A percentile compares a stretch with the other conserved stretches of the same genome.
phyloP scores from a whole-genome alignment of 192 early-diverging fungal species.

The Mortierella antarctica region DNA sequence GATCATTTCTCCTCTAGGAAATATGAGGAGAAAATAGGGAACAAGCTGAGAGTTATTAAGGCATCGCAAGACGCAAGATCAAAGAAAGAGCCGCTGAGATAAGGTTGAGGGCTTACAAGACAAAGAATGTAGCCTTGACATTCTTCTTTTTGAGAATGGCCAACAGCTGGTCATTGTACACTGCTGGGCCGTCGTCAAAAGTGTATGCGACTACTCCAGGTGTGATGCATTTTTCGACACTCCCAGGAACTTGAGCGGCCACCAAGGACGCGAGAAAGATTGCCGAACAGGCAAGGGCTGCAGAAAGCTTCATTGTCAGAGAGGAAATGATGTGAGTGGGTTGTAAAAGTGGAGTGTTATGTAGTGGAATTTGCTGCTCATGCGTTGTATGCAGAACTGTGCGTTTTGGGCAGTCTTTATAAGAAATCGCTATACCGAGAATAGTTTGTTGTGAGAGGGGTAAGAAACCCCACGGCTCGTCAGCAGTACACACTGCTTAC shows the following conservation, averaged over 20 bases:
- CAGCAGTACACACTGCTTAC: too few relatives aligned
- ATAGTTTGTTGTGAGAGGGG: too few relatives aligned
- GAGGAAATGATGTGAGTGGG: background rate
- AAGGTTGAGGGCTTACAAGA: slow-evolving; percentile 50
- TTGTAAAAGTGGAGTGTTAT: background rate
- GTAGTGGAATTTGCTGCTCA: too few relatives aligned
- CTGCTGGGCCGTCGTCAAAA: slow-evolving; percentile 67
- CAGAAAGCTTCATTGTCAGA: slow-evolving; percentile 8
- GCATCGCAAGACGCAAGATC: background rate
- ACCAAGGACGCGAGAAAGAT: slow-evolving; percentile 6
- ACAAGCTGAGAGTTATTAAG: background rate
- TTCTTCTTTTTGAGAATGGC: slow-evolving; percentile 53
- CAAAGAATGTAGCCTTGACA: slow-evolving; percentile 71
- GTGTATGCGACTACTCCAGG: slow-evolving; percentile 60
- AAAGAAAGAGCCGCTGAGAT: slow-evolving; percentile 15
- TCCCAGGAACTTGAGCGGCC: background rate
- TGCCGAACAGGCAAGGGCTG: slow-evolving; percentile 4
- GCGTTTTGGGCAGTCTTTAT: too few relatives aligned
- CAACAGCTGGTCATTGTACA: slow-evolving; percentile 57
- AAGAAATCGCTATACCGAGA: too few relatives aligned
- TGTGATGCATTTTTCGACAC: slow-evolving; percentile 4
- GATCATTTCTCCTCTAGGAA: slow-evolving; percentile 2
- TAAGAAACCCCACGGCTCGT: too few relatives aligned
- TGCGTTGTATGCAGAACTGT: too few relatives aligned
- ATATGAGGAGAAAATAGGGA: too few relatives aligned